Base-by-base conservation (phyloP, 257 asterid genomes). In the Ehretia macrophylla region DNA sequence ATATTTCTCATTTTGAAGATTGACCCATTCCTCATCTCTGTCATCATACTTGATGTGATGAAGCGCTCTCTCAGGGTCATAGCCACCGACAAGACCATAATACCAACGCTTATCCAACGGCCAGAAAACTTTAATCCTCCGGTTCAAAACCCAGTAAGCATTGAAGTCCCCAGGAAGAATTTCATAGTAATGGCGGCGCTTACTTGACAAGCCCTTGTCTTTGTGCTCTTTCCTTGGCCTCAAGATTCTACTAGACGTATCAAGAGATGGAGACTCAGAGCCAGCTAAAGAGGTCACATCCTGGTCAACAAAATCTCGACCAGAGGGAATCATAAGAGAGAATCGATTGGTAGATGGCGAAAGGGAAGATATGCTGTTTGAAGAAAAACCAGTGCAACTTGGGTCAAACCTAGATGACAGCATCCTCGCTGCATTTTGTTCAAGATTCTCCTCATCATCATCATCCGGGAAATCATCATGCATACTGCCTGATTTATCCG, bases 21-120 rank as follows among this genome's bases (percentile, higher is more conserved):
- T 70, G 72, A 94, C 78, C 95, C 97, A 90, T 65, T 90, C 99
- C 75, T 87, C 99, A 65, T 94, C 99, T 54, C 89, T 72, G 60
- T 90, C 99, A 76, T 90, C 97, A 59, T 94, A 94, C 76, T 90
- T 81, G 50, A 94, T 79, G 69, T 78, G 95, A 69, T 89, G 96
- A 66, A 79, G 92, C 72, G 75, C 78, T 47, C 77, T 75, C 69
- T 82, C 95, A 1, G 93, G 79, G 71, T 90, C 86, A 70, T 90
- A 94, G 58, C 81, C 90, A 68, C 73, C 72, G 58, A 94, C 87
- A 55, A 79, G 79, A 62, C 99, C 99, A 72, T 74, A 63, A 65
- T 90, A 94, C 99, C 99, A 94, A 77, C 87, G 77, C 71, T 89
- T 95, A 73, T 94, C 99, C 77, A 90, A 67, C 35, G 99, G 99